phyloP scores from a whole-genome alignment of 192 early-diverging fungal species.

The Backusella westeae region DNA sequence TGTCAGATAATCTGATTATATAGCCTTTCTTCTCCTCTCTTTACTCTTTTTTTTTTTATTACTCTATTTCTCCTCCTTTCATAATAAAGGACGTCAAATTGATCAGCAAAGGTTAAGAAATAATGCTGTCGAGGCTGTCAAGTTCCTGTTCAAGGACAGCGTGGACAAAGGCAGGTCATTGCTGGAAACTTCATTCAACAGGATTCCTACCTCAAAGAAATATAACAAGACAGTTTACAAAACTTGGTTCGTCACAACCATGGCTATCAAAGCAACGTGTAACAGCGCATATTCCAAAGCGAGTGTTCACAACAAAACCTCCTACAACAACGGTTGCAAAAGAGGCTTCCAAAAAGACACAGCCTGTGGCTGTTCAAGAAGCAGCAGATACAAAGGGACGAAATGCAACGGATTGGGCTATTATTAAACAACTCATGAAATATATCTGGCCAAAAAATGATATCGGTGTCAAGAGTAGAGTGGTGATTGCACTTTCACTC shows the following conservation, averaged over 20 bases:
- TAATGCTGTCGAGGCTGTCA: neutral
- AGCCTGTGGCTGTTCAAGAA: neutral
- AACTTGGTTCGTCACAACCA: neutral
- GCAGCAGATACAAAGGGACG: conserved; percentile 10
- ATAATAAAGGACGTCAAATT: neutral
- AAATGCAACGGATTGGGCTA: conserved; percentile 39
- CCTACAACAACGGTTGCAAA: neutral
- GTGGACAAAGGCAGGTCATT: neutral
- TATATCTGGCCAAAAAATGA: conserved; percentile 91
- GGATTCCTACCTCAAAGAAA: neutral
- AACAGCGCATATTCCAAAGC: neutral
- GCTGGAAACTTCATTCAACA: conserved; percentile 6
- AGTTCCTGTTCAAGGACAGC: neutral
- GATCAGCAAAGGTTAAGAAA: neutral
- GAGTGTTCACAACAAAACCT: neutral
- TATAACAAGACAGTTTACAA: neutral
- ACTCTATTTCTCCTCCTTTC: neutral
- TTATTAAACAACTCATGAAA: conserved; percentile 40
- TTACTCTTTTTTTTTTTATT: neutral
- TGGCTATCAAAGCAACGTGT: neutral
- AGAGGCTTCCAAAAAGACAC: neutral
- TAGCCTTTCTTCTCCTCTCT: neutral
- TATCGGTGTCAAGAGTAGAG: conserved; percentile 78
- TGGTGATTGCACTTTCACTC: conserved; percentile 79
- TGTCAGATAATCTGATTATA: neutral